A percentile compares a stretch with the other conserved stretches of the same genome.
These are phyloP conservation scores for Adansonia rubrostipa DNA, from an alignment of 441 rosid genomes.

Conservation along the genomic window DNA sequence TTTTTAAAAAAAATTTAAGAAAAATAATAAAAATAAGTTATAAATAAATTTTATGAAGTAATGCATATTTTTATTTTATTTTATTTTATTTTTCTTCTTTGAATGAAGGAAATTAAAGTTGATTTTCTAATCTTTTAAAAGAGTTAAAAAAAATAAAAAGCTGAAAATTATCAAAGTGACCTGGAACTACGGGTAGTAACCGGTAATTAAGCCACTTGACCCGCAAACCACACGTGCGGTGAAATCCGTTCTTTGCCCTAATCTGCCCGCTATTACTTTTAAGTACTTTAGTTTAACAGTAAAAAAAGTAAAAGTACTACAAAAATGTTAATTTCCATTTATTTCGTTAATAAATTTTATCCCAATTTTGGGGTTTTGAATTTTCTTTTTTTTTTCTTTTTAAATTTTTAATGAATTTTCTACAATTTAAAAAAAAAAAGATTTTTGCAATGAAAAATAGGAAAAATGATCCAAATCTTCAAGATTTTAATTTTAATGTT, in stretches of 20 bases:
- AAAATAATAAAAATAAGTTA: constrained; percentile 34
- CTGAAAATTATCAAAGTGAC: constrained; percentile 34
- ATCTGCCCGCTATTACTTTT: constrained; percentile 28
- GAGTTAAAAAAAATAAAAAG: constrained; percentile 18
- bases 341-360: not conserved
- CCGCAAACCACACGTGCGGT: constrained; percentile 64
- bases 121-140: not conserved
- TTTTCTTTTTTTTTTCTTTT: not conserved
- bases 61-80: not conserved
- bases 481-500: not conserved
- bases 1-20: constrained; percentile 25
- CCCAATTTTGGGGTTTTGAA: no score
- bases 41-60: not conserved
- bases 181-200: constrained; percentile 48
- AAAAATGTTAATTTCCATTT: constrained; percentile 14
- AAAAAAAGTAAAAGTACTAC: not conserved
- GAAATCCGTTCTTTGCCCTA: constrained; percentile 35
- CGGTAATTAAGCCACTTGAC: constrained; percentile 50
- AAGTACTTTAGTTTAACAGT: not conserved
- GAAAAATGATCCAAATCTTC: not conserved
- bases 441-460: not conserved
- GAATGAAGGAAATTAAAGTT: not conserved
- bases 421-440: not conserved
- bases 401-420: not conserved
- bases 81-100: not conserved